Evolutionary conservation across 306 rosid species (phyloP).

Genomic region (Abrus precatorius): DNA sequence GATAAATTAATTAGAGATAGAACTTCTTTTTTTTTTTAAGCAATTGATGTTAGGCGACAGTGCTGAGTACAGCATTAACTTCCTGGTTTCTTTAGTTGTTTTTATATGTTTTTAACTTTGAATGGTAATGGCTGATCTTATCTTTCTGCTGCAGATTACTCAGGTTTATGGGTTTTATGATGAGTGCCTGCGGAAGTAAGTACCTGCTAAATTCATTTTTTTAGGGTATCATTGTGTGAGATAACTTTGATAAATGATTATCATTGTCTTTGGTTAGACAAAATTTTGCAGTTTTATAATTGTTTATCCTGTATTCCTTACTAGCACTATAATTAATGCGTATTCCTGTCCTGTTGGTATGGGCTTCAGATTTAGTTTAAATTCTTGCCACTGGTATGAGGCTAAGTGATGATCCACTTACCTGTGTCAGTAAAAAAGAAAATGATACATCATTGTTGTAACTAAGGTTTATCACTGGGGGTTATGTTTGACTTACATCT

Average conservation of each 20-base stretch:
- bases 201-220: constrained; percentile 47
- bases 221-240: neutral
- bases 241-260: neutral
- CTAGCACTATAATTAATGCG: neutral
- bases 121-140: constrained; percentile 45
- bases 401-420: too few relatives aligned
- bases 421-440: neutral
- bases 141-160: constrained; percentile 79
- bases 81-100: constrained; percentile 13
- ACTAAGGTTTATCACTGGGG: neutral
- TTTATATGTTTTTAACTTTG: constrained; percentile 5
- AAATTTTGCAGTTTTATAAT: neutral
- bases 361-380: neutral
- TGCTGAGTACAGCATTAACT: neutral
- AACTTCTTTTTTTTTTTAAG: neutral
- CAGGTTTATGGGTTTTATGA: constrained; percentile 98
- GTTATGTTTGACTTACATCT: neutral
- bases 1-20: neutral
- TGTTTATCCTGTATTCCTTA: neutral
- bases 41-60: constrained; percentile 6
- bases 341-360: neutral
- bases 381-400: neutral
- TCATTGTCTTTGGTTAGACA: neutral
- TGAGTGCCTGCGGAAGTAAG: constrained; percentile 96
- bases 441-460: neutral